Base-by-base conservation (phyloP, 2,329 filamentous ascomycete genomes). In the Domatiomyces catenatus region DNA sequence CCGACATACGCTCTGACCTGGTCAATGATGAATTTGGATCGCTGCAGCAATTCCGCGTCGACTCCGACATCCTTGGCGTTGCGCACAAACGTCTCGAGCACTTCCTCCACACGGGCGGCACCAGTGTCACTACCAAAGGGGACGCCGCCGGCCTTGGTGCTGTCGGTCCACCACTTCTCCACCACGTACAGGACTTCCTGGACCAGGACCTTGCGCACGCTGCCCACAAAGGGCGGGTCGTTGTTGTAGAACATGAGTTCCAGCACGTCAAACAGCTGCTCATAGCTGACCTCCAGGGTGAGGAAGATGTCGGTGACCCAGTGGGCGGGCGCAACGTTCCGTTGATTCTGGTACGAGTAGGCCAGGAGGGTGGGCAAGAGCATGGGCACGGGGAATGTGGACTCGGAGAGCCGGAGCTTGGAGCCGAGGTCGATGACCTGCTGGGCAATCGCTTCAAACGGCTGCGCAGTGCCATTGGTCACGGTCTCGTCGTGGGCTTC, bases 231-330 rank as follows among this genome's bases (percentile, higher is more conserved):
- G 0, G 82, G 81, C 5, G 74, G 69, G 58, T 83, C 77, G 55
- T 82, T 78, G 39, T 75, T 75, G 64, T 83, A 84, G 67, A 80
- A 84, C 65, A 84, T 76, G 24, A 70, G 68, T 61, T 85, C 81
- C 8, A 86, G 67, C 1, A 80, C 75, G 1, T 74, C 69, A 58
- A 84, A 73, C 8, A 85, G 65, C 6, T 71, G 69, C 59, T 85
- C 81, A 53, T 75, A 74, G 0, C 79, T 69, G 17, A 83, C 75
- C 1, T 76, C 73, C 1, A 84, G 71, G 48, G 77, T 74, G 24
- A 84, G 65, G 61, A 86, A 80, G 1, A 83, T 69, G 60, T 85
- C 80, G 17, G 82, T 69, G 1, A 81, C 75, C 79, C 79, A 83
- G 32, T 69, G 74, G 5, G 72, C 59, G 1, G 71, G 69, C 8